Evolutionary conservation across 164 flowering plant genomes (phyloP), one percentile per base, ranked within the genome.

Genomic region (Tinospora cordifolia): DNA sequence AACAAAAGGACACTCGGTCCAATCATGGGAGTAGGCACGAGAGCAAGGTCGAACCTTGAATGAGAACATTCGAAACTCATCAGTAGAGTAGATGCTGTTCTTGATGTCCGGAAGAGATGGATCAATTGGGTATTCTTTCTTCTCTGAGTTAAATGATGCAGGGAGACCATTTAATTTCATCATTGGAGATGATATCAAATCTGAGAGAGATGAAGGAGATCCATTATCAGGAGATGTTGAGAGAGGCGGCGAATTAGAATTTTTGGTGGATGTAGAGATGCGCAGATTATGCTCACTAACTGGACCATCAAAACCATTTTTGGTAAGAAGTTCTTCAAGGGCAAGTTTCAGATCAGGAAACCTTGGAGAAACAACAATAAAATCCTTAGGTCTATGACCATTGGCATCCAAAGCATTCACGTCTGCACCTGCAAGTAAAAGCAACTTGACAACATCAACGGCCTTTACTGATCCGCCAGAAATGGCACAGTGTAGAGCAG

Each of bases 1-100:
- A 70, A 91, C 97, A 76, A 93, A 93, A 0, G 98, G 98, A 76
- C 98, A 93, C 79, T 93, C 98, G 0, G 97, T 91, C 98, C 98
- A 93, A 69, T 93, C 98, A 71, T 93, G 98, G 0, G 98, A 93
- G 76, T 93, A 91, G 11, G 98, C 98, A 15, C 97, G 84, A 0
- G 97, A 93, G 74, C 98, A 93, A 13, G 93, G 96, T 8, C 96
- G 82, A n/a, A 93, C 83, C 87, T 93, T 93, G 79, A 93, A 93
- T 0, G 97, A 87, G 71, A 80, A 93, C 98, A 93, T 93, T 34
- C 98, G 79, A 69, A 93, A 93, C 72, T 93, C 98, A 73, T 93
- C 97, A 1, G 96, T 87, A 1, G 94, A 79, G 71, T 90, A 93
- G 62, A 91, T 88, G 82, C 93, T 86, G 79, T 91, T 93, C 84